Evolutionary conservation across 805 yeast species (phyloP), one percentile per base, ranked within the genome.

Genomic region (Saccharomycopsis oosterbeekiorum): DNA sequence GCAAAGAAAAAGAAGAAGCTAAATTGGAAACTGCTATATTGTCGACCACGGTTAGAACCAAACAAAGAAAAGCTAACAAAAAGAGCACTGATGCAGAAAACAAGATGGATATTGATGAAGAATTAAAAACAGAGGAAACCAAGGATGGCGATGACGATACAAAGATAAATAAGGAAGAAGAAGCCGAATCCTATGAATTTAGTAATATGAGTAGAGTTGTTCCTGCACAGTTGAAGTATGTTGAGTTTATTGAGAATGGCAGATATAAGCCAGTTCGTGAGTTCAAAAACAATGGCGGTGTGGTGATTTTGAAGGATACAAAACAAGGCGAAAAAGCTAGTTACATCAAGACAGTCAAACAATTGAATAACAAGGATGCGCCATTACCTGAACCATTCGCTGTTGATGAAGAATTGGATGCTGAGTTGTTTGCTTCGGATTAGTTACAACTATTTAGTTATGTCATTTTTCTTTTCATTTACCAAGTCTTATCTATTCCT

Each of bases 31-130:
- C 96, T 51, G 99, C 97, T 1, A 96, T 94, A 15, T 79, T 94
- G 60, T 91, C 97, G 1, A 93, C 97, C 0, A 93, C 99, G 1
- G 89, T 85, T 17, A 86, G 85, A 72, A 97, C 97, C n/a, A 89
- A 88, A 73, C 94, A 93, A 40, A 85, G 97, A 72, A 84, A 83
- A 75, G 77, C 78, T 50, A 76, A 77, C 64, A 80, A 80, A 54
- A 77, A 78, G 66, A 80, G 80, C 69, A 76, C 78, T 68, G 81
- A 80, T 68, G 75, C 82, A 70, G 81, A 82, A 55, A 76, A 78
- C 61, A 84, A 78, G 37, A 79, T 78, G 70, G 78, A 74, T 40
- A 68, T 68, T n/a, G 76, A 73, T 36, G 69, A 67, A 51, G 82
- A 77, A 43, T 74, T 71, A 36, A 61, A 65, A 66, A 65, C 42